Base-by-base conservation (phyloP, 495 filamentous ascomycete species). In the Tuber borchii region DNA sequence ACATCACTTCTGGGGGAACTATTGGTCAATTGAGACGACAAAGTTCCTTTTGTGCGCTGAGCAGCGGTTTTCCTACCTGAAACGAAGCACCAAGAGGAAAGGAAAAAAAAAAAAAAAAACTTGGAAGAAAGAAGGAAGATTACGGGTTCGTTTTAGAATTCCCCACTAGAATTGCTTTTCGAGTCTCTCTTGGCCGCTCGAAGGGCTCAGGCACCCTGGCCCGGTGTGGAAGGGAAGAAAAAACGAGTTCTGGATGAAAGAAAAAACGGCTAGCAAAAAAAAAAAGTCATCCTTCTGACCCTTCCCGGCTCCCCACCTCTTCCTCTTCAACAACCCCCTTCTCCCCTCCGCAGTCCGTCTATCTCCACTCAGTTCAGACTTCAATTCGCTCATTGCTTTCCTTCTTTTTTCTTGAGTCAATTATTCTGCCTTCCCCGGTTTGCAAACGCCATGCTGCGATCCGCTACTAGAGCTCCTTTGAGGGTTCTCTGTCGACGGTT, bases 401-500 rank as follows among this genome's bases (percentile, higher is more conserved):
- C 39, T 46, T 76, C 71, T 73, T 72, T 46, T 76, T 76, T 78
- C 71, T 61, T 76, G 74, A 75, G 71, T 72, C 69, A 70, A 61
- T 72, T 78, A 61, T 70, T 61, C 71, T 68, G 61, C 44, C 74
- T 79, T 43, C 26, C 45, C 65, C 37, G 22, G 48, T n/a, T 71
- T 75, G 37, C 71, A 34, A 65, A 72, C 76, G 65, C 70, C 73
- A 82, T 82, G 80, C 71, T 82, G 42, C 74, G 80, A 77, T 82
- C 80, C 76, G 48, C 76, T 12, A 48, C 71, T 42, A 72, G 80
- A 71, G 80, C 80, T 72, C 73, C 80, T 72, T 74, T 76, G 43
- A 80, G 74, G 76, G 69, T 44, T 74, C 65, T 69, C 69, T 71
- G 78, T 40, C 69, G 73, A 46, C 78, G 76, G 44, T 31, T 45